A percentile compares a stretch with the other conserved stretches of the same genome.
Conservation (phyloP, 306 rosid species). For the Acmispon strigosus region DNA sequence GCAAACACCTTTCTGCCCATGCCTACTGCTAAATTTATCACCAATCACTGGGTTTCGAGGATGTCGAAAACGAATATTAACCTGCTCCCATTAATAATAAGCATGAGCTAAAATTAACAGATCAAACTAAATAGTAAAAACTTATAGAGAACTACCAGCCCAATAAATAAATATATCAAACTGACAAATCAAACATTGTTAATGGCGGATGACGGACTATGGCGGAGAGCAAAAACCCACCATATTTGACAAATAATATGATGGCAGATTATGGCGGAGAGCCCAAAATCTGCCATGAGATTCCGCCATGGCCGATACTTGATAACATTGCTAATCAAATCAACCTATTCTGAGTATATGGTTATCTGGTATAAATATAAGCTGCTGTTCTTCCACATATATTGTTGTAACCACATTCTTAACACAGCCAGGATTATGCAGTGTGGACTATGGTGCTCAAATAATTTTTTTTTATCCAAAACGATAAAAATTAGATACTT, state of each 20-base stretch:
- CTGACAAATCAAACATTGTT: neutral
- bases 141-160: neutral
- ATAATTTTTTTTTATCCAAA: too few relatives aligned
- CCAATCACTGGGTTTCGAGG: slow-evolving; percentile 92
- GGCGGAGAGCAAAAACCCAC: too few relatives aligned
- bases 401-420: neutral
- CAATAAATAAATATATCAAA: neutral
- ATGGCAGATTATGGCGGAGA: too few relatives aligned
- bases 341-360: neutral
- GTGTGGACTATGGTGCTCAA: neutral
- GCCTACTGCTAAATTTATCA: slow-evolving; percentile 98
- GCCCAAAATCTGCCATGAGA: too few relatives aligned
- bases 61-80: slow-evolving; percentile 82
- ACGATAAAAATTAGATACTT: neutral
- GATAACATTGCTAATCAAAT: neutral
- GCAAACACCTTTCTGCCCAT: slow-evolving; percentile 98
- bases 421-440: neutral
- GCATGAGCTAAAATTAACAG: neutral
- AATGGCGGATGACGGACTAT: too few relatives aligned
- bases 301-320: too few relatives aligned
- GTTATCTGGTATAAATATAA: neutral
- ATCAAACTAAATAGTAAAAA: neutral
- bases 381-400: neutral
- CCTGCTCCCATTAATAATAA: slow-evolving; percentile 46
- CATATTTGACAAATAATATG: too few relatives aligned